Evolutionary conservation across 257 asterid species (phyloP).

Genomic region (Solanum pennellii): DNA sequence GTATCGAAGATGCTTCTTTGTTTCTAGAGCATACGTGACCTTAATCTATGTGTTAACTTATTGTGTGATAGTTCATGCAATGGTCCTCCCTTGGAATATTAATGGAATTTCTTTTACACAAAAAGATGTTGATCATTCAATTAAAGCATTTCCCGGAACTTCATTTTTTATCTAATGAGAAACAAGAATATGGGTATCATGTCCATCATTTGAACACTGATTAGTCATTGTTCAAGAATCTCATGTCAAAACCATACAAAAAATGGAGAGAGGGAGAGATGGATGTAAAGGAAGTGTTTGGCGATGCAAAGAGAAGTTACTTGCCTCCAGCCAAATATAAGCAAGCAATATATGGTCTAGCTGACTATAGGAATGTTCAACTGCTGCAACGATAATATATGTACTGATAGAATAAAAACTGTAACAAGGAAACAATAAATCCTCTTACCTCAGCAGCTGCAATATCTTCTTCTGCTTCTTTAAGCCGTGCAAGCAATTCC

Average conservation of each 20-base stretch:
- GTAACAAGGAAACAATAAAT: neutral
- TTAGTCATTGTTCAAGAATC: neutral
- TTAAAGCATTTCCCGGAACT: neutral
- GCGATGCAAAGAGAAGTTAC: neutral
- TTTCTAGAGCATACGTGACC: neutral
- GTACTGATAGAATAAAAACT: neutral
- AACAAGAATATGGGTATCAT: neutral
- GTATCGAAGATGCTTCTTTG: neutral
- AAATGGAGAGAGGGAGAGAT: neutral
- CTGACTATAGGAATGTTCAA: neutral
- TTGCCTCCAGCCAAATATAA: neutral
- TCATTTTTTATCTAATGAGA: neutral
- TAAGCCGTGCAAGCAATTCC: conserved; percentile 87
- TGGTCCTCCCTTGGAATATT: neutral
- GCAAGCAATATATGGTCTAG: neutral
- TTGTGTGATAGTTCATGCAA: neutral
- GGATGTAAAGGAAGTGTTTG: neutral
- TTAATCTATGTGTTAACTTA: neutral
- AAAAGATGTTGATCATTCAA: neutral
- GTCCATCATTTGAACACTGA: neutral
- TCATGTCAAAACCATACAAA: neutral
- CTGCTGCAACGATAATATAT: neutral
- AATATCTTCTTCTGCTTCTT: conserved; percentile 83
- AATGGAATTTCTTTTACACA: neutral
- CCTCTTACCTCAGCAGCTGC: conserved; percentile 71